phyloP scores from a whole-genome alignment of 2,329 filamentous ascomycete species.

The Pseudocercospora cruenta region DNA sequence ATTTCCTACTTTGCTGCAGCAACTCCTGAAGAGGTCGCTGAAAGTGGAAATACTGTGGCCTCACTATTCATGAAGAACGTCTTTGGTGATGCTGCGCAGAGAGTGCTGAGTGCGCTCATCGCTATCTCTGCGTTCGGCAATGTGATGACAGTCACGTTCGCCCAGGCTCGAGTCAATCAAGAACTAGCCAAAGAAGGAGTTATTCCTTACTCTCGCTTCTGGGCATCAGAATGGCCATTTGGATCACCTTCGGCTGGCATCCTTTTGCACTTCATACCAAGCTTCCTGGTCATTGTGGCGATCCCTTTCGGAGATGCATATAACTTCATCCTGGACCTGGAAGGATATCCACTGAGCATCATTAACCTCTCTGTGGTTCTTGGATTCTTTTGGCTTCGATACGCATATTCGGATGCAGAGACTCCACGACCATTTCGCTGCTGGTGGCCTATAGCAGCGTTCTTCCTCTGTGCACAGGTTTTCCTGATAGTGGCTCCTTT shows the following conservation, averaged over 20 bases:
- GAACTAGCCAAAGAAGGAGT: slow-evolving; percentile 66
- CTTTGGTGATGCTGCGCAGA: slow-evolving; percentile 57
- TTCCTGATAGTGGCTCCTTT: slow-evolving; percentile 51
- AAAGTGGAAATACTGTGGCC: slow-evolving; percentile 59
- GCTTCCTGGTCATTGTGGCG: slow-evolving; percentile 62
- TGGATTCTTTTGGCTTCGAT: slow-evolving; percentile 65
- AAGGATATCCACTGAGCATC: slow-evolving; percentile 68
- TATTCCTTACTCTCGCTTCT: slow-evolving; percentile 61
- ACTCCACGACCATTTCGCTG: slow-evolving; percentile 66
- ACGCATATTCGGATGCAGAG: slow-evolving; percentile 55
- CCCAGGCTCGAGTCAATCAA: slow-evolving; percentile 59
- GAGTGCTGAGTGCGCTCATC: slow-evolving; percentile 61
- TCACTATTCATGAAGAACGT: slow-evolving; percentile 62
- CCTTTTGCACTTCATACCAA: slow-evolving; percentile 60
- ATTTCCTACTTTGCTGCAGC: slow-evolving; percentile 62
- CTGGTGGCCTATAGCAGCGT: slow-evolving; percentile 62
- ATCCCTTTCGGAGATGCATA: slow-evolving; percentile 67
- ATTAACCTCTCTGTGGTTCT: slow-evolving; percentile 60
- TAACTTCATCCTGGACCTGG: slow-evolving; percentile 68
- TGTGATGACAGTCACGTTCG: slow-evolving; percentile 59
- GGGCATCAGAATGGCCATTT: slow-evolving; percentile 66
- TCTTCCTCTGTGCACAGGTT: slow-evolving; percentile 43
- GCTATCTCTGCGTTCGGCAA: slow-evolving; percentile 63
- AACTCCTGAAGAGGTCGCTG: slow-evolving; percentile 49
- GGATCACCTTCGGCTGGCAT: slow-evolving; percentile 63